Conservation (phyloP, 164 flowering plant species). For the Magnolia changhungtana region DNA sequence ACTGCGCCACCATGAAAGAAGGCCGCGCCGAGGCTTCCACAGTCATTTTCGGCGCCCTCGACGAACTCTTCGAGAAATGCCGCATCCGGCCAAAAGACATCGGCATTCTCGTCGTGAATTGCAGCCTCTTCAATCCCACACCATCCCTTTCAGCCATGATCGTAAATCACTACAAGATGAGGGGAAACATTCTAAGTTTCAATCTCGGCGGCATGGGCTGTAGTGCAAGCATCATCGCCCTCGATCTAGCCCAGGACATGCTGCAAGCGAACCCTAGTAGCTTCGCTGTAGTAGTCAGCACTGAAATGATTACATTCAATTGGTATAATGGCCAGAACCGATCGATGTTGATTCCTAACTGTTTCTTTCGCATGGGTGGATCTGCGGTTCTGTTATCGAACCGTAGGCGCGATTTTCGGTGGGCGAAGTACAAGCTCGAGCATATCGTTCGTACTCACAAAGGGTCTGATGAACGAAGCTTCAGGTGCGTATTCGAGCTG, state of each 20-base stretch:
- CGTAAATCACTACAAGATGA: slow-evolving; percentile 90
- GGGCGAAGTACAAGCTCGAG: slow-evolving; percentile 80
- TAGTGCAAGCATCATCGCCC: slow-evolving; percentile 68
- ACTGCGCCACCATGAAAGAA: slow-evolving; percentile 75
- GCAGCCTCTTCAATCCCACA: slow-evolving; percentile 92
- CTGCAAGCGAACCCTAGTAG: slow-evolving; percentile 74
- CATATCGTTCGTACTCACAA: slow-evolving; percentile 89
- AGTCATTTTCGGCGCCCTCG: slow-evolving; percentile 86
- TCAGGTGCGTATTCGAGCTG: slow-evolving; percentile 41
- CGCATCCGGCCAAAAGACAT: slow-evolving; percentile 75
- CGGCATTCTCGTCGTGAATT: slow-evolving; percentile 78
- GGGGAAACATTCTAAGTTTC: slow-evolving; percentile 83
- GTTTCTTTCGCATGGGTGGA: slow-evolving; percentile 91
- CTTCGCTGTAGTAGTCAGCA: slow-evolving; percentile 79
- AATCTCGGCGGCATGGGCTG: slow-evolving; percentile 94
- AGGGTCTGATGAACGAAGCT: slow-evolving; percentile 84
- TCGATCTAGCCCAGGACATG: slow-evolving; percentile 87
- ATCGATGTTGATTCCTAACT: slow-evolving; percentile 88
- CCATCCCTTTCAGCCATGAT: slow-evolving; percentile 96
- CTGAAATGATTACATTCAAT: slow-evolving; percentile 80
- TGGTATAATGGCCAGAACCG: slow-evolving; percentile 77
- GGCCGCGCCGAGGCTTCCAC: slow-evolving; percentile 74
- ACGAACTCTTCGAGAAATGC: slow-evolving; percentile 80
- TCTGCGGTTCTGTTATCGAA: slow-evolving; percentile 82
- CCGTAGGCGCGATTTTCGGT: slow-evolving; percentile 60